Conservation (phyloP, 768 basidiomycete genomes). For the Serendipita sp. region DNA sequence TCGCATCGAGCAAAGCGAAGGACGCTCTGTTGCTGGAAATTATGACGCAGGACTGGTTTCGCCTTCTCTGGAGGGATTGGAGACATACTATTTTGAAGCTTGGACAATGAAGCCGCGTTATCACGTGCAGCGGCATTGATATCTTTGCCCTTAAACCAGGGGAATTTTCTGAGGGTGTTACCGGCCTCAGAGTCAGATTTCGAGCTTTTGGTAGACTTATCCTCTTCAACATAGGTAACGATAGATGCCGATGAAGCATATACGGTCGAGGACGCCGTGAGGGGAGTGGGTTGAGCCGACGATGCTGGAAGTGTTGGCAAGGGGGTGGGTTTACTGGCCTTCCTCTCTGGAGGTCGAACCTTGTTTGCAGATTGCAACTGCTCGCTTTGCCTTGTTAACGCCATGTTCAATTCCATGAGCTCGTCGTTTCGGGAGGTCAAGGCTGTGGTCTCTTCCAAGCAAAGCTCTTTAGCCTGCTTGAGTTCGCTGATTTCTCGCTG, state of each 20-base stretch:
- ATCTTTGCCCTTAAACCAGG: not conserved
- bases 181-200: conserved; percentile 4
- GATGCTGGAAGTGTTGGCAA: not conserved
- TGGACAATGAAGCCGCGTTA: not conserved
- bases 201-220: not conserved
- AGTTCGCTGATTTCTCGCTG: conserved; percentile 74
- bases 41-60: conserved; percentile 34
- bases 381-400: conserved; percentile 70
- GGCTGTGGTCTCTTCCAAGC: conserved; percentile 81
- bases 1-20: conserved; percentile 86
- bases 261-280: not conserved
- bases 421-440: conserved; percentile 88
- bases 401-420: conserved; percentile 71
- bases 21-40: conserved; percentile 78
- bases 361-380: not conserved
- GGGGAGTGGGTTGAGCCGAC: not conserved
- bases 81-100: conserved; percentile 13
- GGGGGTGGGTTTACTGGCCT: not conserved
- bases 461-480: conserved; percentile 67
- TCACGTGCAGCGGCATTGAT: conserved; percentile 24
- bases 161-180: not conserved
- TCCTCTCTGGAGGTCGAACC: not conserved
- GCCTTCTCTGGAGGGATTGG: conserved; percentile 15
- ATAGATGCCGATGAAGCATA: not conserved
- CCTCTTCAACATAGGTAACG: not conserved